Evolutionary conservation across 2,329 filamentous ascomycete genomes (phyloP), one percentile per base, ranked within the genome.

Genomic region (Penicillium expansum): DNA sequence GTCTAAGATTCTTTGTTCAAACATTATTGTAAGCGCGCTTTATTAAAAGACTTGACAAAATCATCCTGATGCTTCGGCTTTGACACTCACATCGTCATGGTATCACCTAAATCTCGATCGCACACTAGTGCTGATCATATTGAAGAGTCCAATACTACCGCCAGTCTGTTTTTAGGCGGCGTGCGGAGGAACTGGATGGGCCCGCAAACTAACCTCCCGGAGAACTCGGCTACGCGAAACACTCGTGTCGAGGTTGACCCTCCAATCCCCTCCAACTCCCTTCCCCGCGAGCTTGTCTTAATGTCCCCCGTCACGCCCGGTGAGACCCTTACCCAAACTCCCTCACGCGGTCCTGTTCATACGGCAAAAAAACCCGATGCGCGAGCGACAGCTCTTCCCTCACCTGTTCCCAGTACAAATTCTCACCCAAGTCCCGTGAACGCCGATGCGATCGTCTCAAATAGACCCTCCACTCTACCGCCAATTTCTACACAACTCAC

Each of bases 121-220:
- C 53, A 60, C 7, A 7, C n/a, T 44, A 50, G 42, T 48, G 44
- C 30, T 29, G 64, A 62, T 48, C 43, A 61, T 37, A 56, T 73
- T 33, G 62, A 69, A 41, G 65, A 65, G 13, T 71, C 69, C 51
- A 78, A 78, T 63, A 70, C 69, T 45, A 78, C 76, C 14, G 71
- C 71, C 45, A 74, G 58, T 52, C 64, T 68, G 50, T 79, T 78
- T 60, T 60, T 79, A 24, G 75, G 75, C 47, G 65, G 70, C 48
- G 59, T 66, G 48, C 71, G 69, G 58, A 73, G 64, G 60, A 64
- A 74, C 48, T 78, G 76, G 76, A 78, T 78, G 74, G 54, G 18
- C 5, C 39, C 52, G 32, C 38, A 48, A 33, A 39, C 32, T 35
- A 50, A 32, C n/a, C 18, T 11, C 22, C 37, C 35, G 33, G 24